Base-by-base conservation (phyloP, 2,329 filamentous ascomycete genomes). In the Sporothrix euskadiensis region DNA sequence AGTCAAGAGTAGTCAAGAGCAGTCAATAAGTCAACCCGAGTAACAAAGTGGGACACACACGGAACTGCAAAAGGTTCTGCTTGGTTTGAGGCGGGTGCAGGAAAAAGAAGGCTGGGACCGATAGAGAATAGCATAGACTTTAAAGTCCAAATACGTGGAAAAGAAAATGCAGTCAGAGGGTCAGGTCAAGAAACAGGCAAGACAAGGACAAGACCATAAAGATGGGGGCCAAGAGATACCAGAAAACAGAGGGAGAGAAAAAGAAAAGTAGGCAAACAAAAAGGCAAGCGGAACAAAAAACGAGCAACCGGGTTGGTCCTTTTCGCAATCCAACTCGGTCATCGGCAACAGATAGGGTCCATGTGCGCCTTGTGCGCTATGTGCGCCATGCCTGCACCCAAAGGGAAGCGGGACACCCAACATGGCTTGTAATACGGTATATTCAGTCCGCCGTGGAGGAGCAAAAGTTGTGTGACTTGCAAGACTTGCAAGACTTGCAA, bases 31-130 rank as follows among this genome's bases (percentile, higher is more conserved):
- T 10, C 9, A 44, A 14, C 41, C 41, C 3, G 41, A 26, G 52
- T 26, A 22, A 59, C 56, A 19, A 59, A 59, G 56, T 59, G 56
- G 56, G 56, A 59, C 56, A 26, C 35, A 63, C 41, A 19, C 57
- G 57, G 57, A 63, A 41, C 32, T 22, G 35, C 9, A 63, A 19
- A 19, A 57, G 30, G 16, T 14, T 57, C 14, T 49, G 44, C 2
- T 49, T 49, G 44, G 44, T 12, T 4, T 32, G 54, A n/a, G 12
- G 12, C 26, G 5, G 22, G 22, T 7, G 12, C 8, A 14, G 10
- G 52, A 56, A 56, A 35, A 63, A 41, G 30, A 63, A 63, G 57
- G 57, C 57, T 63, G 57, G 57, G 52, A 56, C 32, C 35, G 57
- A 63, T 63, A 41, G 32, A 41, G 35, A 63, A 63, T 63, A 69